Base-by-base conservation (phyloP, 768 basidiomycete genomes). In the Suillus plorans region DNA sequence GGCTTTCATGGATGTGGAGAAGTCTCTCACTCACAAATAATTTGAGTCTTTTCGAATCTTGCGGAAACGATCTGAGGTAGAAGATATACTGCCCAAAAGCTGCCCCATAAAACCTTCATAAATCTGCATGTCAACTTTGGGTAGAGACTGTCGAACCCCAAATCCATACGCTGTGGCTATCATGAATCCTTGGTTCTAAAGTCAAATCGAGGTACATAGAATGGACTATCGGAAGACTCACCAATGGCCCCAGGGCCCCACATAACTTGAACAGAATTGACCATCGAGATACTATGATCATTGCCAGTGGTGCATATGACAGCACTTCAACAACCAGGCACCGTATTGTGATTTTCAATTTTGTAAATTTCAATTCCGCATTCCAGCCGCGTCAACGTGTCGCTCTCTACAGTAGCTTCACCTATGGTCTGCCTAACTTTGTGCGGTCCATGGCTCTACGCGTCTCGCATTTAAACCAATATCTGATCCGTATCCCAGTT, bases 241-340 rank as follows among this genome's bases (percentile, higher is more conserved):
- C 71, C 71, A 52, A 71, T 64, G n/a, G 66, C 28, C 20, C 68
- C 68, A 36, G 70, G 68, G 14, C 63, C 66, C 67, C 66, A 71
- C 12, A 34, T 28, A 18, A 41, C 22, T 16, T 50, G 34, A 58
- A 39, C 28, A 4, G 63, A 5, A 22, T 18, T 1, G 28, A 13
- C 50, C 69, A 72, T 73, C 5, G 20, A 20, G 20, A 36, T 36
- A 55, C 53, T 34, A 28, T 47, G 22, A 50, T 25, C 20, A 45
- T 45, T 20, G 31, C 31, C 31, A 31, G 31, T 31, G 3, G 7
- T 50, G 22, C 47, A 22, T 13, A 12, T 47, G 45, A 47, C 45
- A 41, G 41, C 41, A 41, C 36, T 37, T 37, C 36, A 37, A 37
- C 14, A 41, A 14, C 39, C 39, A 41, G 39, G 39, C 39, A 14